phyloP scores from a whole-genome alignment of 306 rosid genomes.

The Lupinus albus region DNA sequence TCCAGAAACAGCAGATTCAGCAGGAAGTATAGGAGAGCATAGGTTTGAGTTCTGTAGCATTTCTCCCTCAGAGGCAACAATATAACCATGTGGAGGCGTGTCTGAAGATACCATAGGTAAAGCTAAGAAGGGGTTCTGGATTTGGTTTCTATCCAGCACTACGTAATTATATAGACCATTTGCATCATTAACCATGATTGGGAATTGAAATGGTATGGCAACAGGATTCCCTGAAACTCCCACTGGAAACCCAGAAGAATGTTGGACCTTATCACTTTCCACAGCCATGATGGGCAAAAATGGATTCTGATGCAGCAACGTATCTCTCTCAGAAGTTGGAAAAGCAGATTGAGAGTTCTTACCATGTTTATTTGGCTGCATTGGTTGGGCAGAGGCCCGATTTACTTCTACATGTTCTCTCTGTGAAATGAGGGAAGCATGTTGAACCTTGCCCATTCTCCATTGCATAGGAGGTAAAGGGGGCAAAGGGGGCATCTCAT shows the following conservation, averaged over 20 bases:
- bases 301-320: conserved; percentile 50
- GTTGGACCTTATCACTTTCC: conserved; percentile 54
- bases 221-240: conserved; percentile 50
- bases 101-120: conserved; percentile 46
- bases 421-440: conserved; percentile 42
- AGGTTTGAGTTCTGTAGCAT: conserved; percentile 45
- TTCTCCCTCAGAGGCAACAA: conserved; percentile 53
- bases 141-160: conserved; percentile 52
- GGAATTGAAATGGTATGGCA: conserved; percentile 53
- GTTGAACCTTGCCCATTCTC: conserved; percentile 81
- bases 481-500: conserved; percentile 93
- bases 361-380: conserved; percentile 46
- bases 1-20: conserved; percentile 36
- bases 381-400: conserved; percentile 47
- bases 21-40: conserved; percentile 38
- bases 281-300: conserved; percentile 49
- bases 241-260: conserved; percentile 46
- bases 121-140: conserved; percentile 56
- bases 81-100: conserved; percentile 44
- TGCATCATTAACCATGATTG: conserved; percentile 50
- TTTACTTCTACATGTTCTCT: conserved; percentile 47
- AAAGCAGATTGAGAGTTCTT: conserved; percentile 51
- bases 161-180: conserved; percentile 50
- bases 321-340: conserved; percentile 43
- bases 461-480: conserved; percentile 99